Conservation (phyloP, 108 stramenopile genomes). For the Fragilaria crotonensis region DNA sequence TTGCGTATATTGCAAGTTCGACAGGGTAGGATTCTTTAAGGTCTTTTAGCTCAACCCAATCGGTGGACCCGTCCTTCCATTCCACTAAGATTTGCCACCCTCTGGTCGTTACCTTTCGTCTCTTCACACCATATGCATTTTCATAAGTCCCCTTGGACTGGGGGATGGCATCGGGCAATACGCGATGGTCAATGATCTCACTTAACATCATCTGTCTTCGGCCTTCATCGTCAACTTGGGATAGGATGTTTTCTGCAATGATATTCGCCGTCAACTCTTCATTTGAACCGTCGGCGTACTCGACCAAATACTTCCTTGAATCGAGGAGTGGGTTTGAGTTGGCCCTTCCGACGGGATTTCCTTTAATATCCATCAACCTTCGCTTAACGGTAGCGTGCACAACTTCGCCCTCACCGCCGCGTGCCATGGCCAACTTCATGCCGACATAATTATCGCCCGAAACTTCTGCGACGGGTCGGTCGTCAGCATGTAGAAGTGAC, state of each 20-base stretch:
- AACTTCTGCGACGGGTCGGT: too few species aligned
- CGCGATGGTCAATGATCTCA: conserved; percentile 7
- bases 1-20: conserved; percentile 32
- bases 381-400: conserved; percentile 8
- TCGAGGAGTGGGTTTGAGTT: conserved; percentile 21
- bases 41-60: conserved; percentile 18
- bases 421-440: background rate
- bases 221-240: conserved; percentile 22
- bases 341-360: conserved; percentile 6
- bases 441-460: background rate
- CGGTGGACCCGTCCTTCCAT: conserved; percentile 23
- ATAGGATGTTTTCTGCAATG: too few species aligned
- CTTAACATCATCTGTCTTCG: conserved; percentile 7
- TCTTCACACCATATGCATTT: background rate
- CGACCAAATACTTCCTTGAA: conserved; percentile 20
- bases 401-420: background rate
- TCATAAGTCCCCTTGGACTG: conserved; percentile 2
- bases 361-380: conserved; percentile 10
- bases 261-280: conserved; percentile 17
- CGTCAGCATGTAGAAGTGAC: too few species aligned
- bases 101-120: background rate
- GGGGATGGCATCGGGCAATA: background rate
- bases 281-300: conserved; percentile 29
- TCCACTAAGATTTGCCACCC: conserved; percentile 21
- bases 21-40: too few species aligned